Conservation (phyloP, 2,329 filamentous ascomycete species). For the Aspergillus pseudotamarii region DNA sequence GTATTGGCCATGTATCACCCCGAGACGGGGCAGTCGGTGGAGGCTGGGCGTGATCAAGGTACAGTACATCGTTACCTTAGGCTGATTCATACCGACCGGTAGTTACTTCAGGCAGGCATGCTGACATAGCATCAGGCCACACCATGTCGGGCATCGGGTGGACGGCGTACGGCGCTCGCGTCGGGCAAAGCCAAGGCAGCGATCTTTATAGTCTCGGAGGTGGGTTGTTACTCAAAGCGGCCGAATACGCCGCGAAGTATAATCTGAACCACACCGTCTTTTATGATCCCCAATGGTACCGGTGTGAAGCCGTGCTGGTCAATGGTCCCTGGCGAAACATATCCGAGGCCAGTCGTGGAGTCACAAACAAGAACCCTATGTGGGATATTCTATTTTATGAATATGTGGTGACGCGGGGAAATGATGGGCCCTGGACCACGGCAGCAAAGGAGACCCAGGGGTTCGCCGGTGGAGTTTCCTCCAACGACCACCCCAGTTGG, state of each 20-base stretch:
- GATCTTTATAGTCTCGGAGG: slow-evolving; percentile 38
- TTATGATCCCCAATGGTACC: slow-evolving; percentile 40
- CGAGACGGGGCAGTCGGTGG: slow-evolving; percentile 39
- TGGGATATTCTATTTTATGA: slow-evolving; percentile 37
- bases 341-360: slow-evolving; percentile 22
- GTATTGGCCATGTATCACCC: slow-evolving; percentile 30
- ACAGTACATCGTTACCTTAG: background rate
- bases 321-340: slow-evolving; percentile 41
- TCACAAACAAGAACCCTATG: slow-evolving; percentile 19
- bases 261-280: slow-evolving; percentile 39
- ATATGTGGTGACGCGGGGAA: slow-evolving; percentile 26
- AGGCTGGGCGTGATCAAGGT: slow-evolving; percentile 43
- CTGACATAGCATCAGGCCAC: slow-evolving; percentile 24
- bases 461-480: slow-evolving; percentile 16
- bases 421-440: slow-evolving; percentile 22
- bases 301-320: slow-evolving; percentile 46
- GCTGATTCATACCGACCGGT: too few species aligned
- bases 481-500: slow-evolving; percentile 32
- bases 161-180: slow-evolving; percentile 38
- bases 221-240: slow-evolving; percentile 39
- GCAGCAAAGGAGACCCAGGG: slow-evolving; percentile 18
- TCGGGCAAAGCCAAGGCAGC: slow-evolving; percentile 38
- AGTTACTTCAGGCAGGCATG: background rate
- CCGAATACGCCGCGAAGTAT: slow-evolving; percentile 45
- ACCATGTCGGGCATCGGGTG: slow-evolving; percentile 36